phyloP scores from a whole-genome alignment of 73 alveolate species.

The Paramecium biaurelia region DNA sequence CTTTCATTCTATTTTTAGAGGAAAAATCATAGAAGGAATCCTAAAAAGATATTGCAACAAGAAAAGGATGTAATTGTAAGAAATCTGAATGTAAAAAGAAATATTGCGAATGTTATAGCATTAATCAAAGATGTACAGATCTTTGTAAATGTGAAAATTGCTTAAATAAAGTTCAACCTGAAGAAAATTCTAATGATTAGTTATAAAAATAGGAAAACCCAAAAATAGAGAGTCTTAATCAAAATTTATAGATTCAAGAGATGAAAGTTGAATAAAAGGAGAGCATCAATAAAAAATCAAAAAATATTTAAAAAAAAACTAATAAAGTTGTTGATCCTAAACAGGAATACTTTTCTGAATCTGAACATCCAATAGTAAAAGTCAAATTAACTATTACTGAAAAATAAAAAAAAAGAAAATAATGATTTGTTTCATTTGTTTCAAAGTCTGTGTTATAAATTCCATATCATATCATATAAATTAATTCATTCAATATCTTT shows the following conservation, averaged over 20 bases:
- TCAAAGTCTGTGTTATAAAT: neutral
- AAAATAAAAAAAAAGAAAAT: neutral
- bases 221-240: neutral
- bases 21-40: neutral
- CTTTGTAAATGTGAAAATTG: conserved; percentile 66
- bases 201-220: neutral
- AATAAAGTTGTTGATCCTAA: neutral
- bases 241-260: neutral
- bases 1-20: neutral
- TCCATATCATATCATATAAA: neutral
- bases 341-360: neutral
- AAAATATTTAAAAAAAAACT: neutral
- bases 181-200: neutral
- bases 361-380: neutral
- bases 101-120: conserved; percentile 74
- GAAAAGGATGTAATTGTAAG: conserved; percentile 75
- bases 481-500: neutral
- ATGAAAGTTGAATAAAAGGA: neutral
- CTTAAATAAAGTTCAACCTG: neutral
- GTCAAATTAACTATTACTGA: neutral
- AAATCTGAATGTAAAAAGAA: conserved; percentile 76
- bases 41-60: neutral
- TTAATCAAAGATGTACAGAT: conserved; percentile 66
- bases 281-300: neutral
- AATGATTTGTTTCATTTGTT: neutral